Evolutionary conservation across 2,329 filamentous ascomycete genomes (phyloP).

Genomic region (Elsinoe australis): DNA sequence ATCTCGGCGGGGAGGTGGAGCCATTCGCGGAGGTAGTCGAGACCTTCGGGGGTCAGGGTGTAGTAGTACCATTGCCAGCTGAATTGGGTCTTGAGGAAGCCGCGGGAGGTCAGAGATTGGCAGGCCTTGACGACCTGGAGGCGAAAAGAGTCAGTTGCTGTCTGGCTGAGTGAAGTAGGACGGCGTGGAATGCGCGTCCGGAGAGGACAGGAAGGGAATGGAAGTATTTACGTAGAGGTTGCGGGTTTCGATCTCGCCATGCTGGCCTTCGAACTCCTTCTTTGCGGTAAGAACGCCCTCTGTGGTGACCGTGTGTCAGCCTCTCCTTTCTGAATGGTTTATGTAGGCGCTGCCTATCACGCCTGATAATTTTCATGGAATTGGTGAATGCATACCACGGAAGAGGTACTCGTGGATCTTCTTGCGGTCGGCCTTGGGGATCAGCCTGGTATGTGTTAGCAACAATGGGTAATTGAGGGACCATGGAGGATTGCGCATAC

Average conservation of each 20-base stretch:
- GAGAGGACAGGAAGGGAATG: background rate
- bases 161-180: background rate
- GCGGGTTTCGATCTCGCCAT: constrained; percentile 97
- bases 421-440: constrained; percentile 99
- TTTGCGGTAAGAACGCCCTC: constrained; percentile 87
- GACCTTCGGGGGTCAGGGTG: constrained; percentile 98
- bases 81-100: constrained; percentile 99
- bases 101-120: constrained; percentile 96
- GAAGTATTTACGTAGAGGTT: constrained; percentile 43
- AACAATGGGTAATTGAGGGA: constrained; percentile 6
- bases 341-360: constrained; percentile 15
- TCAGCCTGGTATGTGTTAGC: constrained; percentile 60
- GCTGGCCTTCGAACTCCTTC: constrained; percentile 99
- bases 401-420: constrained; percentile 99
- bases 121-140: constrained; percentile 83
- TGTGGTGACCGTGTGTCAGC: constrained; percentile 35
- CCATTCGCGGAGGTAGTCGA: constrained; percentile 99
- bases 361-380: constrained; percentile 16
- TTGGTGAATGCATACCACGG: constrained; percentile 31
- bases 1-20: constrained; percentile 99
- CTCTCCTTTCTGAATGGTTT: constrained; percentile 29
- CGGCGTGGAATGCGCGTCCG: background rate
- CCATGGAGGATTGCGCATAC: constrained; percentile 19
- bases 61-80: constrained; percentile 99
- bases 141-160: constrained; percentile 15